phyloP scores from a whole-genome alignment of 2,329 filamentous ascomycete genomes.

The Penicillium brevicompactum region DNA sequence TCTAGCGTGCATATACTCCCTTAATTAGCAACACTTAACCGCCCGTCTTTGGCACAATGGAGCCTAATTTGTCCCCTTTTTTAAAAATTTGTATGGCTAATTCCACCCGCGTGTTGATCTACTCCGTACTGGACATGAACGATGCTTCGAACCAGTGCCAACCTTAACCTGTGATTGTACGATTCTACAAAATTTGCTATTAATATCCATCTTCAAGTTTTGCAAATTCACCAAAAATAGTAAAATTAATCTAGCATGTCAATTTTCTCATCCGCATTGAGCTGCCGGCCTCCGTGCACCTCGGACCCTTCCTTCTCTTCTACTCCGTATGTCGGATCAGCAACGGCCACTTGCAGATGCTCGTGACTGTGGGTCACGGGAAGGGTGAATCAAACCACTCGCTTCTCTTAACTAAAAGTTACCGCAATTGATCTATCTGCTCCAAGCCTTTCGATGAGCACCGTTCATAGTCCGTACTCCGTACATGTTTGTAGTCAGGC shows the following conservation, averaged over 20 bases:
- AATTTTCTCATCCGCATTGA: background rate
- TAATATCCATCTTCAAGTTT: background rate
- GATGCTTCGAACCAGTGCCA: background rate
- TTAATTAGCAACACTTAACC: slow-evolving; percentile 27
- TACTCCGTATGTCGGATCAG: background rate
- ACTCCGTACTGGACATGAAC: background rate
- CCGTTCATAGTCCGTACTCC: background rate
- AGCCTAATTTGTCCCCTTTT: slow-evolving; percentile 10
- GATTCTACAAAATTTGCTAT: background rate
- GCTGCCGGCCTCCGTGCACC: background rate
- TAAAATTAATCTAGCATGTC: background rate
- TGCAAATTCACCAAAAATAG: background rate
- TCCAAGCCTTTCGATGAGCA: background rate
- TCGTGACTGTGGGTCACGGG: background rate
- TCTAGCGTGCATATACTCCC: slow-evolving; percentile 2
- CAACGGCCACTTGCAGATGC: background rate
- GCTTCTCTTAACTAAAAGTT: too few relatives aligned
- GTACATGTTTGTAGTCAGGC: too few relatives aligned
- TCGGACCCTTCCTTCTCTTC: background rate
- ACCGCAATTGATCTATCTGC: too few relatives aligned
- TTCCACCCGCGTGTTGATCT: background rate
- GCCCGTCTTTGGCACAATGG: slow-evolving; percentile 3
- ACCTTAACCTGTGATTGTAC: background rate
- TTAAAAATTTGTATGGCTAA: background rate
- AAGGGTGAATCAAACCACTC: background rate